Evolutionary conservation across 2,329 filamentous ascomycete species (phyloP).

Genomic region (Cucurbitaria berberidis): DNA sequence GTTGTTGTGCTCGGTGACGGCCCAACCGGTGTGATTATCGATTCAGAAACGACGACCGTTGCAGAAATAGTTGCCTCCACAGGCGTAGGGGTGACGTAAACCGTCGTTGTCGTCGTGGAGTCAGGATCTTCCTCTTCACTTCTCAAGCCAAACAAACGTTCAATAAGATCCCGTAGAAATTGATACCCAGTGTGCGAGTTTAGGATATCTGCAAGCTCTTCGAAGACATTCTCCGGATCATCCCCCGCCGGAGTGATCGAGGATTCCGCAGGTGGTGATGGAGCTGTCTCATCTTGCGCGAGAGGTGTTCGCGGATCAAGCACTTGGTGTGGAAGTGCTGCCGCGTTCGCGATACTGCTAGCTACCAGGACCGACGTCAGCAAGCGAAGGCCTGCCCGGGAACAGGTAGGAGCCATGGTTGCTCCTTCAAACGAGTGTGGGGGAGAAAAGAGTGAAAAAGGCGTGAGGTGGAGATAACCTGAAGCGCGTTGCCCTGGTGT

Average conservation of each 20-base stretch:
- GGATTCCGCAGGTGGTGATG: background rate
- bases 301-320: constrained; percentile 7
- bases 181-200: constrained; percentile 17
- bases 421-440: constrained; percentile 5
- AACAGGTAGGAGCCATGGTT: constrained; percentile 12
- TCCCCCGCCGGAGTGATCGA: background rate
- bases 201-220: constrained; percentile 7
- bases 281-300: background rate
- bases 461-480: constrained; percentile 1
- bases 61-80: background rate
- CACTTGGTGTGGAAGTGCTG: constrained; percentile 12
- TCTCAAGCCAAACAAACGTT: constrained; percentile 11
- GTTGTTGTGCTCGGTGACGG: background rate
- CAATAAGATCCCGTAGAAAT: constrained; percentile 21
- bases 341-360: constrained; percentile 10
- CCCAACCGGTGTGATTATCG: background rate
- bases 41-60: background rate
- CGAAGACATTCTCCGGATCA: constrained; percentile 7
- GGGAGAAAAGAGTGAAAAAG: constrained; percentile 12
- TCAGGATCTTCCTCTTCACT: constrained; percentile 1
- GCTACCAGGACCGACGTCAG: constrained; percentile 10
- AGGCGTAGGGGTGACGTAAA: constrained; percentile 5
- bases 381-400: constrained; percentile 10
- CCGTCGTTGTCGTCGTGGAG: background rate
- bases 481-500: background rate